These are phyloP conservation scores for Dicorynia guianensis DNA, from an alignment of 306 rosid genomes.

Conservation along the genomic window DNA sequence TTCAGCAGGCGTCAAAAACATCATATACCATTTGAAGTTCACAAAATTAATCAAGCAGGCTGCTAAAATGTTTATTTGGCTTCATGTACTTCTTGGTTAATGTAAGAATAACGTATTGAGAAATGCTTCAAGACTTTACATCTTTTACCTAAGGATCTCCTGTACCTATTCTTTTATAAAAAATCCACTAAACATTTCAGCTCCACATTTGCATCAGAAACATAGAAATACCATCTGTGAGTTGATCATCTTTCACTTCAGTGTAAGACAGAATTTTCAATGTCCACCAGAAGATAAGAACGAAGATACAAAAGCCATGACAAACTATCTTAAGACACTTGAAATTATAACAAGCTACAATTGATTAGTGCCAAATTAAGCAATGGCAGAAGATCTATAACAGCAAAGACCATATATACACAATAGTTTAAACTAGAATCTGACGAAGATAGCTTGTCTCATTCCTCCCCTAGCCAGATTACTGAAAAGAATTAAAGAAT, in stretches of 20 bases:
- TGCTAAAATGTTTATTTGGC: constrained; percentile 18
- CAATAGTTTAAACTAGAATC: constrained; percentile 3
- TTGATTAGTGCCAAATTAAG: background rate
- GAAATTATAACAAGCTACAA: constrained; percentile 22
- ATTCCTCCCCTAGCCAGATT: constrained; percentile 23
- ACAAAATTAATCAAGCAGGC: constrained; percentile 13
- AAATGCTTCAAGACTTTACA: constrained; percentile 19
- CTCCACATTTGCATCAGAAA: constrained; percentile 22
- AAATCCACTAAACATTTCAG: constrained; percentile 5
- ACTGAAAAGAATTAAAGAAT: constrained; percentile 41
- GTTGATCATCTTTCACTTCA: constrained; percentile 20
- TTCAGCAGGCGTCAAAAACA: constrained; percentile 22
- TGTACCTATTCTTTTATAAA: background rate
- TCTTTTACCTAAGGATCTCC: background rate
- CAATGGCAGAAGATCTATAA: constrained; percentile 3
- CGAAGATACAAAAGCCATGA: constrained; percentile 24
- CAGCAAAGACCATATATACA: constrained; percentile 18
- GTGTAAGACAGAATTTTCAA: constrained; percentile 13
- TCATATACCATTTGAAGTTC: constrained; percentile 21
- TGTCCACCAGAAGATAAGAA: constrained; percentile 8
- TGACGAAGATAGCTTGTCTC: constrained; percentile 1
- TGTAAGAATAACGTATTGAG: background rate
- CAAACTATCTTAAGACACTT: constrained; percentile 3
- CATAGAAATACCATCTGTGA: background rate
- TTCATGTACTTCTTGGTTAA: constrained; percentile 4